phyloP scores from a whole-genome alignment of 176 grass and related monocot species.

The Oryza meridionalis region DNA sequence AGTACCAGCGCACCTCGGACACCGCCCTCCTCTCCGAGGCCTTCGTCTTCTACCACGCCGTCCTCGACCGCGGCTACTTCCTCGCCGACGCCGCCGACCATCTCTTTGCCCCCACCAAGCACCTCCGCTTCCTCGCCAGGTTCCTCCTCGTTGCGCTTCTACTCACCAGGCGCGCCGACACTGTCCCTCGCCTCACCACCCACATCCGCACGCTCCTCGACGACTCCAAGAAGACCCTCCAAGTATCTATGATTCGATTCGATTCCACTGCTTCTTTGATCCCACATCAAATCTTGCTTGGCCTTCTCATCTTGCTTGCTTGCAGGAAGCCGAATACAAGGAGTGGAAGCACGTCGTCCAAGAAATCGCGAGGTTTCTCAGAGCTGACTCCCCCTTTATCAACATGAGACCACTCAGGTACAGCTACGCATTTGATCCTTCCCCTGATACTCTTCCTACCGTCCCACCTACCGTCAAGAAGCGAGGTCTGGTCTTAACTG shows the following conservation, averaged over 20 bases:
- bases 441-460: conserved; percentile 60
- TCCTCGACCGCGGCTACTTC: conserved; percentile 88
- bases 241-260: conserved; percentile 42
- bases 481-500: conserved; percentile 67
- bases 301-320: no score
- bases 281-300: neutral
- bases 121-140: conserved; percentile 90
- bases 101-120: conserved; percentile 54
- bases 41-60: conserved; percentile 95
- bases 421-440: conserved; percentile 77
- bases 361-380: conserved; percentile 80
- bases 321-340: conserved; percentile 82
- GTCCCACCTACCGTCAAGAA: conserved; percentile 45
- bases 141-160: conserved; percentile 88
- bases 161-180: conserved; percentile 62
- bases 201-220: conserved; percentile 65
- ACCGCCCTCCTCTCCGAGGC: conserved; percentile 79
- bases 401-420: conserved; percentile 89
- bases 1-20: conserved; percentile 89
- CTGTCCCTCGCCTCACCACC: conserved; percentile 48
- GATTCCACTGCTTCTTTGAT: neutral
- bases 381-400: conserved; percentile 78
- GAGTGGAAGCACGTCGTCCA: conserved; percentile 86
- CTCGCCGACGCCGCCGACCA: conserved; percentile 57
- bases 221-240: conserved; percentile 73